Evolutionary conservation across 2,329 filamentous ascomycete species (phyloP).

Genomic region (Trichoderma gracile): DNA sequence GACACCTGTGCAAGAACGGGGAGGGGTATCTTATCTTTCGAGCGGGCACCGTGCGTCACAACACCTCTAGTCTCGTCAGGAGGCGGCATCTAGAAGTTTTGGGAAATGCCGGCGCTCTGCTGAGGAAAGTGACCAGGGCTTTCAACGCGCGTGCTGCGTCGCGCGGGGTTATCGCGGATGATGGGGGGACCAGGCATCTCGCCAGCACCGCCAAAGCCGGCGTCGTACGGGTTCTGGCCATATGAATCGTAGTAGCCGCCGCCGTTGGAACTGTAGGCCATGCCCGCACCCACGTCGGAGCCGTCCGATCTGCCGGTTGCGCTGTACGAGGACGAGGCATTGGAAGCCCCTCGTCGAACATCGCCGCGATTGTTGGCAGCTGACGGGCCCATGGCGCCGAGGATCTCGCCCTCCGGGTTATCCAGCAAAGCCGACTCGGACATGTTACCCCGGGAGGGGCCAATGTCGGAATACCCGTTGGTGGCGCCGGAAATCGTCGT

Average conservation of each 20-base stretch:
- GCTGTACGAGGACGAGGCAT: conserved; percentile 95
- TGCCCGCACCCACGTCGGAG: conserved; percentile 54
- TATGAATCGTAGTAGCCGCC: conserved; percentile 61
- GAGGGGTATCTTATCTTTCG: conserved; percentile 21
- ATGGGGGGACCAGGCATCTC: conserved; percentile 66
- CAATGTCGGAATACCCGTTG: conserved; percentile 72
- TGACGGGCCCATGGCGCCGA: conserved; percentile 77
- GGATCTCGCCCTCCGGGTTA: conserved; percentile 74
- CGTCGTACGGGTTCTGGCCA: conserved; percentile 56
- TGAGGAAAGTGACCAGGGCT: conserved; percentile 86
- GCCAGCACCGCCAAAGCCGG: conserved; percentile 39
- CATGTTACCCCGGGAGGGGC: conserved; percentile 64
- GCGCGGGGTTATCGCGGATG: conserved; percentile 88
- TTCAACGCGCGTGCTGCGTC: conserved; percentile 93
- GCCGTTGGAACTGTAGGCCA: conserved; percentile 47
- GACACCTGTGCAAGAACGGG: not conserved
- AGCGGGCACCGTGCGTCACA: conserved; percentile 13
- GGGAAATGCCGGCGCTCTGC: conserved; percentile 91
- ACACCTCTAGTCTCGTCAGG: conserved; percentile 5
- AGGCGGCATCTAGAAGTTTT: conserved; percentile 75
- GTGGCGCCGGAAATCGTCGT: conserved; percentile 82
- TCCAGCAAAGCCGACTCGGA: conserved; percentile 65
- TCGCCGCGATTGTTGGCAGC: conserved; percentile 67
- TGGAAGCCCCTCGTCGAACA: conserved; percentile 86
- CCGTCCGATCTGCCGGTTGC: conserved; percentile 71